These are phyloP conservation scores for Penicillium nordicum DNA, from an alignment of 2,329 filamentous ascomycete genomes.

Conservation along the genomic window DNA sequence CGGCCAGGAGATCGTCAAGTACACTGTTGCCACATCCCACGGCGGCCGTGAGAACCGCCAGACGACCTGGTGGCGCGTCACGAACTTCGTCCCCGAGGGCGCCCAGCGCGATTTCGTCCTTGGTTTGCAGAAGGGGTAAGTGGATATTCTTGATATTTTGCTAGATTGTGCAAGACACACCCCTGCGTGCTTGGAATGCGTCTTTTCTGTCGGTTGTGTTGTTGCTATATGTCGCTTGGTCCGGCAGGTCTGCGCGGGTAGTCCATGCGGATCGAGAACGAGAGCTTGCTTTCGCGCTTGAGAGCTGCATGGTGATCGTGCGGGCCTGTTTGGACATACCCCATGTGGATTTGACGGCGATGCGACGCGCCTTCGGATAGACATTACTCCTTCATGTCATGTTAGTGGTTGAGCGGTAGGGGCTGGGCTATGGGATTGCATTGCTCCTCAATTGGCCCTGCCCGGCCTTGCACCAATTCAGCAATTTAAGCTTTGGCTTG, in stretches of 20 bases:
- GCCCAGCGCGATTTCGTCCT: slow-evolving; percentile 68
- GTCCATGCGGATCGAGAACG: neutral
- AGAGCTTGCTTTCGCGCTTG: neutral
- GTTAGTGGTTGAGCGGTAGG: neutral
- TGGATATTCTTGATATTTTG: slow-evolving; percentile 22
- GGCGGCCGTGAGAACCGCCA: slow-evolving; percentile 67
- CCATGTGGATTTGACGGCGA: neutral
- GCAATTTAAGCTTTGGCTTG: neutral
- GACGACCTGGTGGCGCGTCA: slow-evolving; percentile 82
- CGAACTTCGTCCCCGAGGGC: slow-evolving; percentile 67
- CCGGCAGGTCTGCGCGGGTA: neutral
- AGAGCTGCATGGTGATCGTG: too few species aligned
- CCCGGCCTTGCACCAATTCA: neutral
- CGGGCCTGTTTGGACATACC: neutral
- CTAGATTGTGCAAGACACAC: neutral
- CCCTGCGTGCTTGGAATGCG: neutral
- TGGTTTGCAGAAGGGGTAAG: slow-evolving; percentile 79
- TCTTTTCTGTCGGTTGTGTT: neutral
- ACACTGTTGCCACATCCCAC: slow-evolving; percentile 67
- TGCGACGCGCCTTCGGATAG: neutral
- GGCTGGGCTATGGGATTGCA: neutral
- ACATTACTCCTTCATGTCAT: neutral
- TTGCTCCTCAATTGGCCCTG: neutral
- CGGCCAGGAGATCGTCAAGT: slow-evolving; percentile 72
- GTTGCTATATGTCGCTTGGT: neutral